Conservation (phyloP, 176 grass and related monocot genomes). For the Eleusine coracana region DNA sequence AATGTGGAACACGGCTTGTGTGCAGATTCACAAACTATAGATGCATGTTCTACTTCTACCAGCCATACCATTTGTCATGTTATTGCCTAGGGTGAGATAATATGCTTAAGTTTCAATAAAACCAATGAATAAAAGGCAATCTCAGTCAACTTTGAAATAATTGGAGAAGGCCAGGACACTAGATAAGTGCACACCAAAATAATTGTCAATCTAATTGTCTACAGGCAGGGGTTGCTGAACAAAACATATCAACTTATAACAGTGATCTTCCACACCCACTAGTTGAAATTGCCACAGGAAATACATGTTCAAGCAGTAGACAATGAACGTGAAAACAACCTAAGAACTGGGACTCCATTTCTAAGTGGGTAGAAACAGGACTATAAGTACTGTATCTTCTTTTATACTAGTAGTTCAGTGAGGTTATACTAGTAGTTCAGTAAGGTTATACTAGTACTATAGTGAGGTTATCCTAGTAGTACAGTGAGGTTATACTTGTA, state of each 20-base stretch:
- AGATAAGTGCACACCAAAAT: conserved; percentile 21
- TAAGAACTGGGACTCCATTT: no score
- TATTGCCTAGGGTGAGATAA: not conserved
- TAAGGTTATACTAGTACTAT: no score
- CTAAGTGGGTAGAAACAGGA: no score
- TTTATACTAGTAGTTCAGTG: no score
- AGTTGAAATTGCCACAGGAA: not conserved
- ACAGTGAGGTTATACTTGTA: no score
- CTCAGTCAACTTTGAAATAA: not conserved
- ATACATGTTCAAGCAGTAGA: no score
- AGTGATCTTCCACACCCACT: conserved; percentile 1
- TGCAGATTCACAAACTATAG: no score
- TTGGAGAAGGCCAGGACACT: not conserved
- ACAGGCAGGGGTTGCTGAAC: not conserved
- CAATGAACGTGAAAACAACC: not conserved
- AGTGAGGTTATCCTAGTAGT: no score
- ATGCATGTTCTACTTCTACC: no score
- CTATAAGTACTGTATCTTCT: no score
- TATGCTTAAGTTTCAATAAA: not conserved
- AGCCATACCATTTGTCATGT: no score
- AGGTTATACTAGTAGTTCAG: no score
- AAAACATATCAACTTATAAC: not conserved
- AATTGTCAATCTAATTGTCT: conserved; percentile 21
- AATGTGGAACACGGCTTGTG: not conserved
- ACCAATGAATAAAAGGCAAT: not conserved